Conservation (phyloP, 768 basidiomycete genomes). For the Austroboletus festivus region DNA sequence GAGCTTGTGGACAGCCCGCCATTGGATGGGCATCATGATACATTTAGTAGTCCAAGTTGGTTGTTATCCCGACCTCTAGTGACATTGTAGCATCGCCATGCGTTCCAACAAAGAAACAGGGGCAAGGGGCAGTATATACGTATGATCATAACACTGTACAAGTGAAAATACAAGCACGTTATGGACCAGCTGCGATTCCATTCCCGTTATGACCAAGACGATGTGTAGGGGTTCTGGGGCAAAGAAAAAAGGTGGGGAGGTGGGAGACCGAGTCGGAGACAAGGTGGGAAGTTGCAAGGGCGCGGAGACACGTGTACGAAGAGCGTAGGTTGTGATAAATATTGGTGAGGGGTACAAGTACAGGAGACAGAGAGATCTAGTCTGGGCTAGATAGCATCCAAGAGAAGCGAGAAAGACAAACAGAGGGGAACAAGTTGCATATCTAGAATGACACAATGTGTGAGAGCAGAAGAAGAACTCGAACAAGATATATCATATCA, state of each 20-base stretch:
- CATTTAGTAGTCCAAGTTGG: background rate
- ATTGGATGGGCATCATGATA: too few species aligned
- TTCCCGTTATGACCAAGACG: constrained; percentile 1
- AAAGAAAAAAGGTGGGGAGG: background rate
- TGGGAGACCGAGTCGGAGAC: background rate
- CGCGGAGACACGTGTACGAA: background rate
- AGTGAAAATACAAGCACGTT: constrained; percentile 25
- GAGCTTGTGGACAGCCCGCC: too few species aligned
- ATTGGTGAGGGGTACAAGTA: constrained; percentile 23
- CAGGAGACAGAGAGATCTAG: constrained; percentile 26
- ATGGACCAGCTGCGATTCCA: constrained; percentile 7
- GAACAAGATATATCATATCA: constrained; percentile 22
- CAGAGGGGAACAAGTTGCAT: constrained; percentile 18
- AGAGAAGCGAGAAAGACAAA: constrained; percentile 2
- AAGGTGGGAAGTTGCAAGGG: background rate
- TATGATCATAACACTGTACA: constrained; percentile 13
- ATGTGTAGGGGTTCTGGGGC: background rate
- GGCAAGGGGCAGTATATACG: constrained; percentile 14
- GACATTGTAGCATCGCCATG: background rate
- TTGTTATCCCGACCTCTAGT: background rate
- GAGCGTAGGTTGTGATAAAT: constrained; percentile 15
- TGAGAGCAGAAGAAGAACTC: background rate
- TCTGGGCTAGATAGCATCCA: constrained; percentile 31
- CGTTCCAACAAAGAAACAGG: background rate
- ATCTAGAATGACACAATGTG: constrained; percentile 28